Conservation (phyloP, 2,329 filamentous ascomycete species). For the Alternaria sp. region DNA sequence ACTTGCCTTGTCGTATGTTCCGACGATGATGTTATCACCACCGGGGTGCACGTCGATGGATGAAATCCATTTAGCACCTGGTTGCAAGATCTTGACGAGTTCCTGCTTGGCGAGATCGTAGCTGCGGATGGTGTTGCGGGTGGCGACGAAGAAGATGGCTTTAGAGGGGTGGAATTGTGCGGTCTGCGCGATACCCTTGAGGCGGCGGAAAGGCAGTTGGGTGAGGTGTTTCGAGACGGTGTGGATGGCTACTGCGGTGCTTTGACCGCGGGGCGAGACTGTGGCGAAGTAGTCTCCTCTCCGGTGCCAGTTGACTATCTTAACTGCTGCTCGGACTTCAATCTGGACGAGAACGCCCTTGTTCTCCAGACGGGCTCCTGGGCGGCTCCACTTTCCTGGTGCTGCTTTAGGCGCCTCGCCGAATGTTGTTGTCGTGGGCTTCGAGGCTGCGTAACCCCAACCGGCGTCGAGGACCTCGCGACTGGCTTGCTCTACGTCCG, state of each 20-base stretch:
- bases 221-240: slow-evolving; percentile 94
- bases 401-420: slow-evolving; percentile 71
- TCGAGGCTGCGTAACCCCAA: slow-evolving; percentile 88
- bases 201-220: slow-evolving; percentile 86
- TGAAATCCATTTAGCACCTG: slow-evolving; percentile 93
- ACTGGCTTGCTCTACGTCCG: slow-evolving; percentile 75
- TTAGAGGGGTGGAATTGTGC: slow-evolving; percentile 94
- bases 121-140: slow-evolving; percentile 87
- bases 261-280: slow-evolving; percentile 80
- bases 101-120: slow-evolving; percentile 94
- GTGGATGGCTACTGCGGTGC: slow-evolving; percentile 88
- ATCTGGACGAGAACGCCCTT: slow-evolving; percentile 81
- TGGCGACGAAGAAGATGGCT: slow-evolving; percentile 94
- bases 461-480: slow-evolving; percentile 81
- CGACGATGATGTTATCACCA: slow-evolving; percentile 92
- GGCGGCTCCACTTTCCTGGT: slow-evolving; percentile 82
- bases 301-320: slow-evolving; percentile 91
- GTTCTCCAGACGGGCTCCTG: slow-evolving; percentile 74
- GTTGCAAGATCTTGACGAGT: slow-evolving; percentile 90
- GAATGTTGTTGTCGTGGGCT: slow-evolving; percentile 58
- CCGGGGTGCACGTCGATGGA: slow-evolving; percentile 91
- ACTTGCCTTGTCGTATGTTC: slow-evolving; percentile 79
- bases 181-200: slow-evolving; percentile 79
- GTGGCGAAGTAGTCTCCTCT: slow-evolving; percentile 94
- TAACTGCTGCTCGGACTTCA: slow-evolving; percentile 80